Evolutionary conservation across 495 filamentous ascomycete genomes (phyloP), one percentile per base, ranked within the genome.

Genomic region (Cairneyella variabilis): DNA sequence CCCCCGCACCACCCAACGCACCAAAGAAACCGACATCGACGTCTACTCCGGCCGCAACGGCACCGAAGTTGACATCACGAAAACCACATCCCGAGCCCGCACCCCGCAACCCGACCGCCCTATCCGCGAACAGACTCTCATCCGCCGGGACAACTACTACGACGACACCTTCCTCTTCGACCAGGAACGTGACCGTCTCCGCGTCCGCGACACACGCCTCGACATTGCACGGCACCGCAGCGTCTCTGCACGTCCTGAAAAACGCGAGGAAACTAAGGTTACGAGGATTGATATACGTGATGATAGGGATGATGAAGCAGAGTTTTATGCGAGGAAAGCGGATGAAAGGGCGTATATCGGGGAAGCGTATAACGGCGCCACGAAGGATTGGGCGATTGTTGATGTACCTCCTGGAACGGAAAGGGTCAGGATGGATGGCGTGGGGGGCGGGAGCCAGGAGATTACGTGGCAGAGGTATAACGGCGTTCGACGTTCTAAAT

Each of bases 361-460:
- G 47, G 85, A 89, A 69, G 85, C 82, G 20, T 77, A 70, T 54
- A 75, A 83, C 61, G 85, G 85, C 50, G 78, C 76, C 22, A 89
- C 85, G 34, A 79, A 73, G 57, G 82, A 88, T 62, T 90, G 87
- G 81, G 73, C 77, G 46, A 88, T 91, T 50, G 80, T 91, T 18
- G 88, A 91, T 66, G 84, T 91, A 25, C 88, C 88, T 4, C 85
- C 86, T 12, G 88, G 88, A 48, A 91, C 86, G 0, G 80, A 84
- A 65, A 74, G 85, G 34, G 86, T 91, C 38, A 73, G 74, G 34
- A 84, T 91, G 78, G 85, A 91, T 60, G 85, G 86, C 53, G 75
- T 77, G 17, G 86, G 86, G 23, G 84, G 85, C 41, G 85, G 69
- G 38, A 65, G 66, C 17, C 77, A 85, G 59, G 86, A 89, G 57